Conservation (phyloP, 1,139 yeast genomes). For the Geotrichum cucujoidarum region DNA sequence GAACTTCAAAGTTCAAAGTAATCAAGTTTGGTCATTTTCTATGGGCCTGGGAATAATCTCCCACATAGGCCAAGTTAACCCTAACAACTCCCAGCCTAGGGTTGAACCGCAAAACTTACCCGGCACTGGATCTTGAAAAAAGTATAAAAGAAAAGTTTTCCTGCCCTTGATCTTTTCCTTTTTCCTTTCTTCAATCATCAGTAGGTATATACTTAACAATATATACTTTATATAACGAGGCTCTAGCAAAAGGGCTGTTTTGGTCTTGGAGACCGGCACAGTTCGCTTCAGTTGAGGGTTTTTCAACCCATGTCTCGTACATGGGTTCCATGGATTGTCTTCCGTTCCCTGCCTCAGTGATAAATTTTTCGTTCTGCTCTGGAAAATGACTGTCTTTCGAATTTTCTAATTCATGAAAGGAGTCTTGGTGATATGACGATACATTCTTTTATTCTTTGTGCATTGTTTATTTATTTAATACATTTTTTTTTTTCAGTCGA, state of each 20-base stretch:
- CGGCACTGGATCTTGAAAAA: background rate
- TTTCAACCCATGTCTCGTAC: background rate
- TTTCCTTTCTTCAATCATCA: conserved; percentile 13
- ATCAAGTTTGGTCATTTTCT: background rate
- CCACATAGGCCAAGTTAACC: background rate
- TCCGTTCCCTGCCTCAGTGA: conserved; percentile 19
- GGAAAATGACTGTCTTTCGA: conserved; percentile 10
- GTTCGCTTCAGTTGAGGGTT: conserved; percentile 18
- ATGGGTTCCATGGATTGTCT: conserved; percentile 7
- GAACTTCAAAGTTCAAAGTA: background rate
- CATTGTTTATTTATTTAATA: background rate
- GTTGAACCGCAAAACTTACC: background rate
- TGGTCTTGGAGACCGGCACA: conserved; percentile 12
- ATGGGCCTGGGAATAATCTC: background rate
- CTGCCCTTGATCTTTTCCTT: background rate
- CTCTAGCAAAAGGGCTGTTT: conserved; percentile 7
- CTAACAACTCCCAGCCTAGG: too few relatives aligned
- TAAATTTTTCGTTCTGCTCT: conserved; percentile 13
- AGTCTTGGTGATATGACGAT: conserved; percentile 9
- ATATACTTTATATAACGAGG: conserved; percentile 14
- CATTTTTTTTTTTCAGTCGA: too few relatives aligned
- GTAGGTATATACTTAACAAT: conserved; percentile 18
- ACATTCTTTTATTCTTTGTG: background rate
- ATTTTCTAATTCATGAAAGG: background rate
- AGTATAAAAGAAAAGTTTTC: background rate